These are phyloP conservation scores for Fennellomyces sp. DNA, from an alignment of 371 early-diverging fungal species.

Conservation along the genomic window DNA sequence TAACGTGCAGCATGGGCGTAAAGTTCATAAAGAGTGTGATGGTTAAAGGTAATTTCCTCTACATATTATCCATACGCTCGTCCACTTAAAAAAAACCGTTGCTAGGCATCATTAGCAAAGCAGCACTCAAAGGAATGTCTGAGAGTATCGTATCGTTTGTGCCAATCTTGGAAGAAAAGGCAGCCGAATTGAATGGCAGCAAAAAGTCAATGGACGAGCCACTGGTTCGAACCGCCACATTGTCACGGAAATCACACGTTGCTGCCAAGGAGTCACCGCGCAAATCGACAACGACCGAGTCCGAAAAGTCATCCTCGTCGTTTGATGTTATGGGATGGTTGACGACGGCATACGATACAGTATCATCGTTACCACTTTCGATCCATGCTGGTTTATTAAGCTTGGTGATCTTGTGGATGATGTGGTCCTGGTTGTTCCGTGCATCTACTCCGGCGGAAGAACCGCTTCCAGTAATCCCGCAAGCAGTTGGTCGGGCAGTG, in stretches of 20 bases:
- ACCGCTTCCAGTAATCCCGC: constrained; percentile 1
- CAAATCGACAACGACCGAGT: not conserved
- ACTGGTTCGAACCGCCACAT: not conserved
- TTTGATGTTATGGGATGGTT: not conserved
- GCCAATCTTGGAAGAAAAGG: constrained; percentile 27
- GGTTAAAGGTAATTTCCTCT: constrained; percentile 46
- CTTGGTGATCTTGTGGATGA: constrained; percentile 17
- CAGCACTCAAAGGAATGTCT: constrained; percentile 46
- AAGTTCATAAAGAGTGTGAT: constrained; percentile 59
- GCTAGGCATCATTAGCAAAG: constrained; percentile 42
- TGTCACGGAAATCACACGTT: not conserved
- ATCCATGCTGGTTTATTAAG: constrained; percentile 15
- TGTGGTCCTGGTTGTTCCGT: constrained; percentile 19
- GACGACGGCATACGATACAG: constrained; percentile 16
- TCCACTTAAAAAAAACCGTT: not conserved
- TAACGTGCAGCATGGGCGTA: constrained; percentile 55
- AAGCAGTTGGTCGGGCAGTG: constrained; percentile 44
- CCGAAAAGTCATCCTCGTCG: not conserved
- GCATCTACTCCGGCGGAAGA: constrained; percentile 20
- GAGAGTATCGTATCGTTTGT: constrained; percentile 35
- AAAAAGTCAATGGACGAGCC: not conserved
- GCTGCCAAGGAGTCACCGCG: not conserved
- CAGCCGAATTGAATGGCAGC: not conserved
- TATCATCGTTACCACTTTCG: constrained; percentile 21
- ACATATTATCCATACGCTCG: too few species aligned